These are phyloP conservation scores for Fusarium nisikadoi DNA, from an alignment of 2,329 filamentous ascomycete species.

Conservation along the genomic window DNA sequence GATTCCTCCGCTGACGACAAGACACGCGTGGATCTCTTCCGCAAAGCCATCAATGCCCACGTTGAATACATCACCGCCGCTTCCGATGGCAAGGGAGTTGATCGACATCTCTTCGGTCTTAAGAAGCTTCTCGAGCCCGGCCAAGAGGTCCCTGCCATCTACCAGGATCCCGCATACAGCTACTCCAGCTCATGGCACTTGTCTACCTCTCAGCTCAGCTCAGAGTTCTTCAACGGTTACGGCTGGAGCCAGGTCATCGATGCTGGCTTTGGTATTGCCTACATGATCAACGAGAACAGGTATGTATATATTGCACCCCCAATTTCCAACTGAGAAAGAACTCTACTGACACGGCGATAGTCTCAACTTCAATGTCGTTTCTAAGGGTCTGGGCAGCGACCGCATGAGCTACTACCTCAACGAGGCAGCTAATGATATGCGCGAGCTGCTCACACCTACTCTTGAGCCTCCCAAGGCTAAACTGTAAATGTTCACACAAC, in stretches of 20 bases:
- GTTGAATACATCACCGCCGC: conserved; percentile 92
- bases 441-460: conserved; percentile 85
- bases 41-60: conserved; percentile 82
- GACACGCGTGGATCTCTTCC: conserved; percentile 78
- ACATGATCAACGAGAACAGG: conserved; percentile 99
- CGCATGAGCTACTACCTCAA: conserved; percentile 97
- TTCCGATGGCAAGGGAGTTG: conserved; percentile 91
- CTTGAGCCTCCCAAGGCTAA: conserved; percentile 86
- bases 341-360: conserved; percentile 58
- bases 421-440: conserved; percentile 90
- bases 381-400: conserved; percentile 88
- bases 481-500: conserved; percentile 65
- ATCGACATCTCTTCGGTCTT: conserved; percentile 95
- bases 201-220: conserved; percentile 88
- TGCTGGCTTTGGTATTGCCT: conserved; percentile 95
- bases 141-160: conserved; percentile 84
- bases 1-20: conserved; percentile 72
- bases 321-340: neutral
- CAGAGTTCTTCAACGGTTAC: conserved; percentile 98
- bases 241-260: conserved; percentile 99
- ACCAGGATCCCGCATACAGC: conserved; percentile 83
- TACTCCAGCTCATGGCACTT: conserved; percentile 93
- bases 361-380: conserved; percentile 97
- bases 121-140: conserved; percentile 88
- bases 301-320: conserved; percentile 62